Evolutionary conservation across 805 yeast genomes (phyloP).

Genomic region (Candida rishiriensis): DNA sequence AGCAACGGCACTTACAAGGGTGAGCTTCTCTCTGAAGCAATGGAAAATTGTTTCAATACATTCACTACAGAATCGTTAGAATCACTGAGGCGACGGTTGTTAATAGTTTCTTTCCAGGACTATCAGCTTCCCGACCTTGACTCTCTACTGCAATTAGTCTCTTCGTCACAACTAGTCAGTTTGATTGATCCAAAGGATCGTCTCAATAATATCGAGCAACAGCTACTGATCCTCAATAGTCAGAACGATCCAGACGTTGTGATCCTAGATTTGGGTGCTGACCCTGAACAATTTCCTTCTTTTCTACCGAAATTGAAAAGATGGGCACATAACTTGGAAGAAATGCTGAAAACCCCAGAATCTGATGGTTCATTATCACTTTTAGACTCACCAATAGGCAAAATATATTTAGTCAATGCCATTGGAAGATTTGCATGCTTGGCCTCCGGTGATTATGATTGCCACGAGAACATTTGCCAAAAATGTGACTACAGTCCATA

Average conservation of each 20-base stretch:
- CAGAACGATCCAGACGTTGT: not conserved
- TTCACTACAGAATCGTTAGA: slow-evolving; percentile 9
- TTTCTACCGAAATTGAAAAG: slow-evolving; percentile 1
- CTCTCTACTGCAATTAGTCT: not conserved
- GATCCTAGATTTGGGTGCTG: not conserved
- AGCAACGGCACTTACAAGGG: not conserved
- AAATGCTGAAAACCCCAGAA: slow-evolving; percentile 1
- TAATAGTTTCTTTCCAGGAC: slow-evolving; percentile 5
- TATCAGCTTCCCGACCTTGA: slow-evolving; percentile 5
- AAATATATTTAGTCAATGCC: slow-evolving; percentile 31
- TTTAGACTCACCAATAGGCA: slow-evolving; percentile 12
- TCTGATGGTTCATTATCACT: not conserved
- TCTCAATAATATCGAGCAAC: not conserved
- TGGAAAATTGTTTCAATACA: slow-evolving; percentile 10
- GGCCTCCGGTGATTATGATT: slow-evolving; percentile 33
- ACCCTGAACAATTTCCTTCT: too few relatives aligned
- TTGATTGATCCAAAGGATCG: not conserved
- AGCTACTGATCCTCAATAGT: not conserved
- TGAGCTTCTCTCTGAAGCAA: not conserved
- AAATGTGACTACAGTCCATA: slow-evolving; percentile 31
- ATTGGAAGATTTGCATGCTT: slow-evolving; percentile 42
- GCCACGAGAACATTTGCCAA: slow-evolving; percentile 29
- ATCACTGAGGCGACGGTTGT: slow-evolving; percentile 10
- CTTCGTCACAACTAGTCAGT: too few relatives aligned
- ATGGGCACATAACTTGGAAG: slow-evolving; percentile 8